Percentiles rank a stretch among this genome's conserved stretches.
phyloP scores from a whole-genome alignment of 2,329 filamentous ascomycete species.

The Lasiodiplodia hormozganensis region DNA sequence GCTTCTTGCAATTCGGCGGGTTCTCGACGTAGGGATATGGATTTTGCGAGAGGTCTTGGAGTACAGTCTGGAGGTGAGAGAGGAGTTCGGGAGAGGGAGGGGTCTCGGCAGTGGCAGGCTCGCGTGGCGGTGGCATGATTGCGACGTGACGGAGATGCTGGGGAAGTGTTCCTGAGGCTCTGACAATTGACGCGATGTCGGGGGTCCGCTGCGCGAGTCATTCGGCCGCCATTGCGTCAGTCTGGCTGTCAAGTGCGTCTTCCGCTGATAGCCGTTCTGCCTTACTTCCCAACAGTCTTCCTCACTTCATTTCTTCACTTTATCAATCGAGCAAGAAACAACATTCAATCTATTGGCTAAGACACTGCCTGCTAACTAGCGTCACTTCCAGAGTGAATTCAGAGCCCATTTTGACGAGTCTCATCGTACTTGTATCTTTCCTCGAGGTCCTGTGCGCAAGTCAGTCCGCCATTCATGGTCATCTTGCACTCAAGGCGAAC shows the following conservation, averaged over 20 bases:
- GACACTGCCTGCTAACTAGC: neutral
- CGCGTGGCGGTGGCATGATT: slow-evolving; percentile 23
- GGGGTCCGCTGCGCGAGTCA: slow-evolving; percentile 7
- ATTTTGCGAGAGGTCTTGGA: slow-evolving; percentile 51
- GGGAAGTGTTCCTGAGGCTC: slow-evolving; percentile 11
- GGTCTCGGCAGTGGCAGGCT: slow-evolving; percentile 20
- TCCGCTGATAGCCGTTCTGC: neutral
- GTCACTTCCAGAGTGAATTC: no score
- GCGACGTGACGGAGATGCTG: slow-evolving; percentile 13
- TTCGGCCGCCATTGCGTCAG: slow-evolving; percentile 10
- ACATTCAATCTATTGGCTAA: neutral
- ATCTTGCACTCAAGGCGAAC: neutral
- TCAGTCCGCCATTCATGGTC: neutral
- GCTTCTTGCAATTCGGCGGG: slow-evolving; percentile 60
- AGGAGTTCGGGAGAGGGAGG: slow-evolving; percentile 39
- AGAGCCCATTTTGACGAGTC: neutral
- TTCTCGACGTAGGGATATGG: slow-evolving; percentile 59
- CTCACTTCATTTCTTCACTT: neutral
- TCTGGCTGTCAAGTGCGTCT: neutral
- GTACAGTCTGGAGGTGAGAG: slow-evolving; percentile 49
- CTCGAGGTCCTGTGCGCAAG: slow-evolving; percentile 43
- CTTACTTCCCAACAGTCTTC: neutral
- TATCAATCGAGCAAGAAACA: neutral
- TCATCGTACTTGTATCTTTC: slow-evolving; percentile 35
- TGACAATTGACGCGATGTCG: neutral